These are phyloP conservation scores for Elongisporangium prolatum DNA, from an alignment of 352 stramenopile species.

Conservation along the genomic window DNA sequence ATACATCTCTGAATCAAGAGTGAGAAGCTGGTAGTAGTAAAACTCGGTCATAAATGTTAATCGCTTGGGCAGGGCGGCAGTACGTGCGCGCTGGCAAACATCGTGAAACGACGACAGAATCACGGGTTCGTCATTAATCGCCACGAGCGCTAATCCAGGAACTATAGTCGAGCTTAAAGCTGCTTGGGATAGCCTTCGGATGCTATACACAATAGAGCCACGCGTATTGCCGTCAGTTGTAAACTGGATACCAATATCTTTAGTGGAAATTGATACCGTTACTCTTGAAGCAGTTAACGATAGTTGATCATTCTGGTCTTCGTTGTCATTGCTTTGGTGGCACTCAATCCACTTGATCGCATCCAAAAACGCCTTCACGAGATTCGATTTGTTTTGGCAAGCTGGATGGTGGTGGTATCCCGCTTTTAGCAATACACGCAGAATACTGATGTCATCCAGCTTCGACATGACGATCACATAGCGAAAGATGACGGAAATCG, in stretches of 20 bases:
- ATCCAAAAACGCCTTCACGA: constrained; percentile 62
- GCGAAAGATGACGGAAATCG: constrained; percentile 60
- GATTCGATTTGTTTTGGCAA: constrained; percentile 58
- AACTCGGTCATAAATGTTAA: constrained; percentile 83
- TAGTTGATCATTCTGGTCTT: constrained; percentile 34
- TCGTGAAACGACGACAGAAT: constrained; percentile 77
- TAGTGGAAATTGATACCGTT: constrained; percentile 76
- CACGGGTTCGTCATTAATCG: constrained; percentile 80
- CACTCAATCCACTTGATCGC: constrained; percentile 76
- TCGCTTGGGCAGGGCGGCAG: constrained; percentile 66
- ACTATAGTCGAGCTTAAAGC: constrained; percentile 64
- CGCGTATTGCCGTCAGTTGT: constrained; percentile 71
- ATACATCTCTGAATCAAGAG: constrained; percentile 74
- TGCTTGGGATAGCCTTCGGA: constrained; percentile 80
- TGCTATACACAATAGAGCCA: constrained; percentile 67
- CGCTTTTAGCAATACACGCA: constrained; percentile 47
- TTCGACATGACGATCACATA: constrained; percentile 63
- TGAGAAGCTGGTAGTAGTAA: constrained; percentile 82
- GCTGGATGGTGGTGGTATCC: constrained; percentile 66
- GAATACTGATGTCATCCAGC: constrained; percentile 47
- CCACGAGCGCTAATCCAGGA: constrained; percentile 69
- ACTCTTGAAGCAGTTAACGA: constrained; percentile 51
- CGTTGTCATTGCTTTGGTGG: constrained; percentile 37
- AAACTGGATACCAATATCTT: constrained; percentile 81
- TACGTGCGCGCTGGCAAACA: constrained; percentile 55